Base-by-base conservation (phyloP, 2,329 filamentous ascomycete species). In the Periconia digitata region DNA sequence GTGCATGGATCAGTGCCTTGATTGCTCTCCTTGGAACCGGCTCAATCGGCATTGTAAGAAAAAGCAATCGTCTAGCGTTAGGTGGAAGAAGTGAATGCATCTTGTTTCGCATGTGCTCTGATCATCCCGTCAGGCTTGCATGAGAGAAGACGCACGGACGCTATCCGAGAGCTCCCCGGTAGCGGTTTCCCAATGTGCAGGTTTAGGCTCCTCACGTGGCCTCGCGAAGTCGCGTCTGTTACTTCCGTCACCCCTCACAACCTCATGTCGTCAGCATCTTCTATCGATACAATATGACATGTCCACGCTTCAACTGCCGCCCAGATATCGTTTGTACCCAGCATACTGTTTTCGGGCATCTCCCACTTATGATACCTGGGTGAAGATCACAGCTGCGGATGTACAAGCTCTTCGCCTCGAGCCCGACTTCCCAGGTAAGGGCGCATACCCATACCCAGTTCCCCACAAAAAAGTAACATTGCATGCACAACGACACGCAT, bases 351-450 rank as follows among this genome's bases (percentile, higher is more conserved):
- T 83, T 66, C 69, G 72, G 40, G 75, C 74, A 29, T 85, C 84
- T 6, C 78, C 79, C n/a, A 86, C 84, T 8, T 84, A 78, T 67
- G 77, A 80, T 69, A 65, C 74, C 62, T 86, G 84, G 84, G 83
- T 84, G 66, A 84, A 84, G 62, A 73, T 86, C 54, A 78, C 79
- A 1, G 74, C 75, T 15, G 70, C 72, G 22, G 80, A 84, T 66
- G 75, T 86, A 34, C 81, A 82, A 59, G 67, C 68, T 8, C 69
- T 85, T 27, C 71, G 72, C 20, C 67, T 70, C 44, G 73, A 76
- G 37, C 65, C 62, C 6, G 77, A 74, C 2, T 84, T 80, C 59
- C 74, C 76, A 70, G 79, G 81, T 80, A 73, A 39, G 37, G 27
- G 27, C 27, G 27, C 27, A 15, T 20, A 6, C 12, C 37, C 17